Conservation (phyloP, 768 basidiomycete genomes). For the Boletus subparvulus region DNA sequence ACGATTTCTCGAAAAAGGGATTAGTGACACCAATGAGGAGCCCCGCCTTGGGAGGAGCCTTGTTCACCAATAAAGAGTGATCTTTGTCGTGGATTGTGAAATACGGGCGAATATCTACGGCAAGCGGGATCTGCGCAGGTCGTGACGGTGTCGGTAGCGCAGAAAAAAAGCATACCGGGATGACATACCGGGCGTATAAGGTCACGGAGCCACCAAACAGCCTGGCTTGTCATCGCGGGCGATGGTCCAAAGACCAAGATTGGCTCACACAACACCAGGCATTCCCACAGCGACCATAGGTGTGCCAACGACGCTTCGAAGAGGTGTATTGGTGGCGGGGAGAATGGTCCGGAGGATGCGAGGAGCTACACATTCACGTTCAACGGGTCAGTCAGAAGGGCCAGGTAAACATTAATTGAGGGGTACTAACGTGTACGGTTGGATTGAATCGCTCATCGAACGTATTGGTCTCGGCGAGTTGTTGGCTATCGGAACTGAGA, state of each 20-base stretch:
- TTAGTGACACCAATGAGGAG: conserved; percentile 84
- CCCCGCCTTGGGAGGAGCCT: conserved; percentile 75
- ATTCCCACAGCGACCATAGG: conserved; percentile 92
- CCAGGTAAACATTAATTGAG: too few species aligned
- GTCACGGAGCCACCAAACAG: conserved; percentile 91
- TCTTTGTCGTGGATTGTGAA: conserved; percentile 97
- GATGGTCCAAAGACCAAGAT: conserved; percentile 79
- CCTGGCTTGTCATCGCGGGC: conserved; percentile 81
- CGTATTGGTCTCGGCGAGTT: conserved; percentile 55
- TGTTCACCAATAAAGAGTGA: conserved; percentile 70
- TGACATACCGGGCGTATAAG: conserved; percentile 73
- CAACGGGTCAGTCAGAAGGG: not conserved
- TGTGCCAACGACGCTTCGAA: conserved; percentile 66
- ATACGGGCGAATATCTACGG: conserved; percentile 88
- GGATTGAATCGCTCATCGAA: conserved; percentile 56
- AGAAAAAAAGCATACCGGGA: not conserved
- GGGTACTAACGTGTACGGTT: conserved; percentile 43
- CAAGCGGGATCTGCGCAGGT: conserved; percentile 66
- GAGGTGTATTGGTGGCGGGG: conserved; percentile 55
- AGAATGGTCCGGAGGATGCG: conserved; percentile 59
- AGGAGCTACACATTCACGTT: conserved; percentile 50
- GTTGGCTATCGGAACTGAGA: conserved; percentile 65
- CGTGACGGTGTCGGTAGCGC: not conserved
- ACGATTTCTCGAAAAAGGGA: conserved; percentile 78
- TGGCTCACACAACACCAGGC: conserved; percentile 86